These are phyloP conservation scores for Zarea fungicola DNA, from an alignment of 2,329 filamentous ascomycete genomes.

Conservation along the genomic window DNA sequence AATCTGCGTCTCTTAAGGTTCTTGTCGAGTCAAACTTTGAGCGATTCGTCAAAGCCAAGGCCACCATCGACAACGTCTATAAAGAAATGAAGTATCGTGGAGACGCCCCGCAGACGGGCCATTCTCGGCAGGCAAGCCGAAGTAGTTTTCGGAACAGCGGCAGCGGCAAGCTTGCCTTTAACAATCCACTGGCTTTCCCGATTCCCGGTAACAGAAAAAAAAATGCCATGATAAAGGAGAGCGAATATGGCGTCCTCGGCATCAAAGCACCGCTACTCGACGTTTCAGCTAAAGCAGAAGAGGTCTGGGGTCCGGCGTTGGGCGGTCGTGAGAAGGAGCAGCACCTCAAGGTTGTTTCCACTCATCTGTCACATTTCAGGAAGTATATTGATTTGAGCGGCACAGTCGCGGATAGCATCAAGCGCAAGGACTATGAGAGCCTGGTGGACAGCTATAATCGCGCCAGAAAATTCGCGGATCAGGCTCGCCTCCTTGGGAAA, in stretches of 20 bases:
- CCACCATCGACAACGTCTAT: constrained; percentile 97
- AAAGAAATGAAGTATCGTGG: constrained; percentile 87
- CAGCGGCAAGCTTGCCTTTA: constrained; percentile 29
- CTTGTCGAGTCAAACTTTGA: constrained; percentile 98
- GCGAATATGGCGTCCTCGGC: constrained; percentile 80
- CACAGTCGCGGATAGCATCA: constrained; percentile 75
- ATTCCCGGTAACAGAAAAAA: constrained; percentile 63
- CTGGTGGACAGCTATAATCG: constrained; percentile 81
- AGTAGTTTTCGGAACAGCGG: constrained; percentile 56
- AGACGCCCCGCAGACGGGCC: constrained; percentile 43
- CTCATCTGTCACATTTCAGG: constrained; percentile 71
- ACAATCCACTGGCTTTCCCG: constrained; percentile 33
- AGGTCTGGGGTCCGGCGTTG: constrained; percentile 93
- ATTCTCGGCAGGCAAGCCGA: constrained; percentile 64
- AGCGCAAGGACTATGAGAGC: constrained; percentile 82
- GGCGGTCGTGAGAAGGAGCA: constrained; percentile 89
- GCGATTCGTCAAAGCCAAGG: constrained; percentile 93
- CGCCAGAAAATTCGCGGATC: constrained; percentile 76
- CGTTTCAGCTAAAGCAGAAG: constrained; percentile 88
- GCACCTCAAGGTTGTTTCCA: constrained; percentile 71
- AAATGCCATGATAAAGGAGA: constrained; percentile 88
- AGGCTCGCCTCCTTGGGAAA: constrained; percentile 65
- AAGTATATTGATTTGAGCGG: constrained; percentile 78
- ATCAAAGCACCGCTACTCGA: constrained; percentile 87
- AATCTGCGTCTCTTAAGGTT: constrained; percentile 92